Conservation (phyloP, 257 asterid species). For the Plantago major region DNA sequence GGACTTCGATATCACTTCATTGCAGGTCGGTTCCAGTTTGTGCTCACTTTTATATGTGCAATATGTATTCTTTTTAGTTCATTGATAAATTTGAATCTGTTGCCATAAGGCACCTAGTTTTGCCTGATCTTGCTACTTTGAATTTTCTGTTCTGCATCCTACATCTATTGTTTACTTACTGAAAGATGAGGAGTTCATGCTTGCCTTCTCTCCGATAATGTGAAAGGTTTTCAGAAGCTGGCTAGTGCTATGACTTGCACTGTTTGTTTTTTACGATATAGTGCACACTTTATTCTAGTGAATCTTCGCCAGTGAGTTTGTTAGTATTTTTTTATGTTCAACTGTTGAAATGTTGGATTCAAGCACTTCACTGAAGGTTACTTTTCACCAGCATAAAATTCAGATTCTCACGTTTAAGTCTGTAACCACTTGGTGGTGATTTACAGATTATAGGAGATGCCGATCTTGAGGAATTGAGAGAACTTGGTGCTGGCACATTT, state of each 20-base stretch:
- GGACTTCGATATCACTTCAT: constrained; percentile 61
- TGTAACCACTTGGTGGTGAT: constrained; percentile 14
- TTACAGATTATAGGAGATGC: constrained; percentile 43
- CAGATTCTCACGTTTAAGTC: constrained; percentile 13
- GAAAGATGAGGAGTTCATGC: constrained; percentile 8
- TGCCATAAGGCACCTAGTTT: background rate
- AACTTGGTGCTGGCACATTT: constrained; percentile 61
- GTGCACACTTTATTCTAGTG: too few species aligned
- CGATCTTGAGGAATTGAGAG: constrained; percentile 55
- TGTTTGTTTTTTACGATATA: too few species aligned
- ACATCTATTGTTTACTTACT: background rate
- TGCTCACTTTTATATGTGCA: constrained; percentile 5
- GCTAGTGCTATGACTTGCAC: too few species aligned
- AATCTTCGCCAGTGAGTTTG: background rate
- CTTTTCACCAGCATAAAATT: background rate
- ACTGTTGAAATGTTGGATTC: background rate
- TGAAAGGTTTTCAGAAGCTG: background rate
- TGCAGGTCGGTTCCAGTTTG: constrained; percentile 58
- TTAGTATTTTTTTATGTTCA: constrained; percentile 1
- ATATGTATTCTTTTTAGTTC: background rate
- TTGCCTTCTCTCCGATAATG: background rate
- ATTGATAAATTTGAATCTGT: background rate
- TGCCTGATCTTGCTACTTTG: background rate
- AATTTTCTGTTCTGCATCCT: background rate
- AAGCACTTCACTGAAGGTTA: constrained; percentile 9